A percentile compares a stretch with the other conserved stretches of the same genome.
These are phyloP conservation scores for Vitis hybrid DNA, from an alignment of 177 flowering plant genomes.

Conservation along the genomic window DNA sequence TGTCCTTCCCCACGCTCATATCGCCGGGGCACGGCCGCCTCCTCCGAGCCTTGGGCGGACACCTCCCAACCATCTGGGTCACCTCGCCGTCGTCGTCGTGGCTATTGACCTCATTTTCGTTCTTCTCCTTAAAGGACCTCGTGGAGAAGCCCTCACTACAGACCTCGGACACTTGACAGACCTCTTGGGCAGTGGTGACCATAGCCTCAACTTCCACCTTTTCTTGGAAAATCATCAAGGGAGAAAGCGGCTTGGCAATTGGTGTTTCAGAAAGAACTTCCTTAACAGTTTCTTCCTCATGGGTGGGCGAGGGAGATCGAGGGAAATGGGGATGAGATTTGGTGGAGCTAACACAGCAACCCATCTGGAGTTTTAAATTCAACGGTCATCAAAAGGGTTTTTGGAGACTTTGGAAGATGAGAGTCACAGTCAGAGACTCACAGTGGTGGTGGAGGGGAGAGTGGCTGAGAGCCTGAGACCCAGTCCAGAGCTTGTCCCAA, in stretches of 20 bases:
- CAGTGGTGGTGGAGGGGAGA: too few species aligned
- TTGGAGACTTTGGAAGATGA: too few species aligned
- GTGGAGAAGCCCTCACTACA: slow-evolving; percentile 29
- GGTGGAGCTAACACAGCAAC: slow-evolving; percentile 41
- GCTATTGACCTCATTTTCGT: slow-evolving; percentile 31
- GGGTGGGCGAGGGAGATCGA: not conserved
- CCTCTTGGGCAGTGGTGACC: not conserved
- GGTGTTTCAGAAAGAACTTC: slow-evolving; percentile 48
- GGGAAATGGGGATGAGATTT: not conserved
- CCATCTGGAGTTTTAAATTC: slow-evolving; percentile 25
- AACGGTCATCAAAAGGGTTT: too few species aligned
- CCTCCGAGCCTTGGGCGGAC: slow-evolving; percentile 19
- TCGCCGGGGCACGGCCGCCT: slow-evolving; percentile 29
- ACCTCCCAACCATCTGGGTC: not conserved
- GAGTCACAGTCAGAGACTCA: too few species aligned
- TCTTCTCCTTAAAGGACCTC: slow-evolving; percentile 25
- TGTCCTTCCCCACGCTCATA: slow-evolving; percentile 9
- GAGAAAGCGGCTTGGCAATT: slow-evolving; percentile 11
- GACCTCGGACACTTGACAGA: slow-evolving; percentile 21
- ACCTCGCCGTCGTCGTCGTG: slow-evolving; percentile 7
- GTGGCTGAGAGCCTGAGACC: too few species aligned
- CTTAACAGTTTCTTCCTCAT: slow-evolving; percentile 42
- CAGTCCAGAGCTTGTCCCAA: too few species aligned
- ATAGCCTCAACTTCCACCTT: not conserved
- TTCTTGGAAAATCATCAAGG: not conserved